Conservation (phyloP, 805 yeast genomes). For the Ogataea naganishii region DNA sequence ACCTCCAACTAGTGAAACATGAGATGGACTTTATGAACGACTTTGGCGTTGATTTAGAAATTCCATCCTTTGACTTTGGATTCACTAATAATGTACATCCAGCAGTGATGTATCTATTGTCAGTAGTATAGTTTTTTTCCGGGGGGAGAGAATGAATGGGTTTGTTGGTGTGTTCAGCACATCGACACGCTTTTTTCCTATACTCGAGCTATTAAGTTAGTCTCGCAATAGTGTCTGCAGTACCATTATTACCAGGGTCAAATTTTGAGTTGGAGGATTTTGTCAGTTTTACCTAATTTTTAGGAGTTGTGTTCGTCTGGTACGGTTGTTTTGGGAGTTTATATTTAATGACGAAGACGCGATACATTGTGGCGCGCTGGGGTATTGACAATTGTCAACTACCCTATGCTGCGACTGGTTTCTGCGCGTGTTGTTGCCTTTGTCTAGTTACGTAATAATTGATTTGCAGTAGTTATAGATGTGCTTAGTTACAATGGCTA, state of each 20-base stretch:
- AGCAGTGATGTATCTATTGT: no score
- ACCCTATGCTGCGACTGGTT: slow-evolving; percentile 18
- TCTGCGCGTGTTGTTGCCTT: no score
- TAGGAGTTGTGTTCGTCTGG: background rate
- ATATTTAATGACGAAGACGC: slow-evolving; percentile 11
- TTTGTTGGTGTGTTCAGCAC: background rate
- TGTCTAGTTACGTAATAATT: no score
- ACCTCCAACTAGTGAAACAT: slow-evolving; percentile 18
- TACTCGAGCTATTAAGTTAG: slow-evolving; percentile 2
- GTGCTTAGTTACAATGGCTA: no score
- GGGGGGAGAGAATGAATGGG: background rate
- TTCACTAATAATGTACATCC: background rate
- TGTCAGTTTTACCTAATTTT: slow-evolving; percentile 3
- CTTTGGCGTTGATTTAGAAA: background rate
- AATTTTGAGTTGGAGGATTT: slow-evolving; percentile 24
- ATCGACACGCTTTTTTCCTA: slow-evolving; percentile 1
- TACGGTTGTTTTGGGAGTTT: slow-evolving; percentile 1
- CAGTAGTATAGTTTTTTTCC: no score
- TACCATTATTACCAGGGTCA: slow-evolving; percentile 27
- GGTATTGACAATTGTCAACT: no score
- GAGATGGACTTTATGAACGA: no score
- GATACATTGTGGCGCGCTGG: slow-evolving; percentile 22
- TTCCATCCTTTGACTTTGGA: slow-evolving; percentile 2
- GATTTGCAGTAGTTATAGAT: no score
- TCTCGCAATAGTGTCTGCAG: slow-evolving; percentile 22